Evolutionary conservation across 164 flowering plant genomes (phyloP).

Genomic region (Magnolia kwangsiensis): DNA sequence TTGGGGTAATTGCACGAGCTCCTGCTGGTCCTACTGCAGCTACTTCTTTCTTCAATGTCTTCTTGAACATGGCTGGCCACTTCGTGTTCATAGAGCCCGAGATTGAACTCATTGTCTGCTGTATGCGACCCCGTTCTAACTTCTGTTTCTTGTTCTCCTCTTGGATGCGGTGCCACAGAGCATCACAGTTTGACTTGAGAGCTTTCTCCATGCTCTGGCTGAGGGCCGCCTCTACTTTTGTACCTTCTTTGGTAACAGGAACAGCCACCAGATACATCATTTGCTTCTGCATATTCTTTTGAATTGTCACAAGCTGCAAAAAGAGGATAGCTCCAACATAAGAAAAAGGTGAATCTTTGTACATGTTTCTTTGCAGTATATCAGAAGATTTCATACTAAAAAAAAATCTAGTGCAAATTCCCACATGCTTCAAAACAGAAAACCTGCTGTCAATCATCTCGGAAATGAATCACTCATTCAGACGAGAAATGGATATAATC

Average conservation of each 20-base stretch:
- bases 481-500: too few species aligned
- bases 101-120: constrained; percentile 52
- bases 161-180: constrained; percentile 82
- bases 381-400: not conserved
- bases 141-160: constrained; percentile 72
- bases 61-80: constrained; percentile 59
- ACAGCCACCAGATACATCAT: constrained; percentile 39
- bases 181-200: constrained; percentile 73
- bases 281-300: constrained; percentile 85
- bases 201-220: constrained; percentile 73
- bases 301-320: constrained; percentile 59
- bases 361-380: not conserved
- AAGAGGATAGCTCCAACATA: too few species aligned
- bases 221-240: constrained; percentile 70
- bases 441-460: too few species aligned
- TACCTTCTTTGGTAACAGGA: constrained; percentile 80
- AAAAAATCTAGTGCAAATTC: too few species aligned
- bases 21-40: constrained; percentile 66
- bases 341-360: not conserved
- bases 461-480: too few species aligned
- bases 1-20: constrained; percentile 56
- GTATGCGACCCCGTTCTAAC: constrained; percentile 54
- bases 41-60: constrained; percentile 71
- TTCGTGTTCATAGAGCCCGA: constrained; percentile 69
- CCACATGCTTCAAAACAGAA: too few species aligned